Conservation (phyloP, 805 yeast species). For the Pichia phayaonensis region DNA sequence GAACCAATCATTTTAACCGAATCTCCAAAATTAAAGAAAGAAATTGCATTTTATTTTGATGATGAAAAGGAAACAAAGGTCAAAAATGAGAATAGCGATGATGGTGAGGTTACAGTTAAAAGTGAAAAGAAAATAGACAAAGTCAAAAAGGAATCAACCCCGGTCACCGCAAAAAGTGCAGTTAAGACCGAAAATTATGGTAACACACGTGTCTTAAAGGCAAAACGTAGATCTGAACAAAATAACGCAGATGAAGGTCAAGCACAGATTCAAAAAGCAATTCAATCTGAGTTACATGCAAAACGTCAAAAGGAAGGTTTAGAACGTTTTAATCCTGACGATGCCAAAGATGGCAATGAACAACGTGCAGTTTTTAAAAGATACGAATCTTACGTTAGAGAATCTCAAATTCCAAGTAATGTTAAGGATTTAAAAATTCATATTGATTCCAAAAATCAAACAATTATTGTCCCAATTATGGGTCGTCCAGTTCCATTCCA, state of each 20-base stretch:
- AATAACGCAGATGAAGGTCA: slow-evolving; percentile 68
- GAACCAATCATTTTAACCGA: slow-evolving; percentile 65
- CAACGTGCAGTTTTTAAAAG: slow-evolving; percentile 73
- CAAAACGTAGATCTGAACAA: slow-evolving; percentile 72
- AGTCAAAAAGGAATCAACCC: slow-evolving; percentile 2
- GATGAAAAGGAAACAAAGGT: slow-evolving; percentile 30
- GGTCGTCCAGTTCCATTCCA: slow-evolving; percentile 99
- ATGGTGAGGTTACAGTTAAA: slow-evolving; percentile 21
- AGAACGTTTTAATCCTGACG: slow-evolving; percentile 72
- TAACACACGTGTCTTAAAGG: slow-evolving; percentile 63
- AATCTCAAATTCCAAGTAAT: slow-evolving; percentile 78
- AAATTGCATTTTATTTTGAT: slow-evolving; percentile 78
- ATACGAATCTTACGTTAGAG: slow-evolving; percentile 91
- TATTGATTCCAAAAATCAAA: slow-evolving; percentile 81
- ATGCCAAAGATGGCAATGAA: slow-evolving; percentile 56
- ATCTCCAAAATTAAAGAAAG: slow-evolving; percentile 62
- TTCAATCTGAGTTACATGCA: slow-evolving; percentile 76
- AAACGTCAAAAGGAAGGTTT: slow-evolving; percentile 83
- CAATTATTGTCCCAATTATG: slow-evolving; percentile 81
- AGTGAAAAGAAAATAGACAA: slow-evolving; percentile 1
- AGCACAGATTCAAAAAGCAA: slow-evolving; percentile 72
- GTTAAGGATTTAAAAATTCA: slow-evolving; percentile 81
- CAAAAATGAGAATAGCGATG: slow-evolving; percentile 19
- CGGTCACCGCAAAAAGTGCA: neutral
- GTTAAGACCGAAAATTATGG: slow-evolving; percentile 15